Evolutionary conservation across 768 basidiomycete species (phyloP), one percentile per base, ranked within the genome.

Genomic region (Pisolithus marmoratus): DNA sequence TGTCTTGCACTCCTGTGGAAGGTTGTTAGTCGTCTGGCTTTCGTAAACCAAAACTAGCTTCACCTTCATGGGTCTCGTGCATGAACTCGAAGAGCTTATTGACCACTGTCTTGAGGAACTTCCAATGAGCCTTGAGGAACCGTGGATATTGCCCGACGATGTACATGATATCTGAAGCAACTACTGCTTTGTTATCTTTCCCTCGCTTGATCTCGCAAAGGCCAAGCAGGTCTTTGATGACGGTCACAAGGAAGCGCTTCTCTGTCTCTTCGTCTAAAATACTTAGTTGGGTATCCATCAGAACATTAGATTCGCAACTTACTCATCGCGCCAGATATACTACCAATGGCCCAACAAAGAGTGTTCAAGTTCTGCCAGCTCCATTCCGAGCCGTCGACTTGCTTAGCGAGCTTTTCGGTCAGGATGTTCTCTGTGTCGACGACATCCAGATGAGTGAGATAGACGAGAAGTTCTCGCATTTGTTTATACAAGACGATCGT

Each of bases 11-110:
- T 74, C 94, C 92, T 90, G 59, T 38, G 14, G 14, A 58, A 27
- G 37, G 3, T 23, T 36, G 26, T 55, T 17, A 42, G 27, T 19
- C 36, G 45, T 27, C 23, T 60, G 49, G 42, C 44, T 27, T 36
- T 38, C n/a, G 26, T 54, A n/a, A 45, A 22, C 7, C 12, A 7
- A 27, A 36, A 9, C 19, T 26, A 7, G 29, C 29, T 24, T 3
- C 34, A 87, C 91, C 94, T 75, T 99, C 96, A 63, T 99, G 95
- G 0, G 93, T 96, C 73, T 99, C 95, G 69, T 99, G 96, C 94
- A 98, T 98, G 69, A 99, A 99, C 67, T 99, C 96, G 70, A 98
- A 99, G 7, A 98, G 77, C 70, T 99, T 99, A 74, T 98, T 99
- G 56, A 99, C 95, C 50, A 99, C 96, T 2, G 96, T 98, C 78